A percentile compares a stretch with the other conserved stretches of the same genome.
These are phyloP conservation scores for Trichoderma afroharzianum DNA, from an alignment of 2,329 filamentous ascomycete genomes.

Conservation along the genomic window DNA sequence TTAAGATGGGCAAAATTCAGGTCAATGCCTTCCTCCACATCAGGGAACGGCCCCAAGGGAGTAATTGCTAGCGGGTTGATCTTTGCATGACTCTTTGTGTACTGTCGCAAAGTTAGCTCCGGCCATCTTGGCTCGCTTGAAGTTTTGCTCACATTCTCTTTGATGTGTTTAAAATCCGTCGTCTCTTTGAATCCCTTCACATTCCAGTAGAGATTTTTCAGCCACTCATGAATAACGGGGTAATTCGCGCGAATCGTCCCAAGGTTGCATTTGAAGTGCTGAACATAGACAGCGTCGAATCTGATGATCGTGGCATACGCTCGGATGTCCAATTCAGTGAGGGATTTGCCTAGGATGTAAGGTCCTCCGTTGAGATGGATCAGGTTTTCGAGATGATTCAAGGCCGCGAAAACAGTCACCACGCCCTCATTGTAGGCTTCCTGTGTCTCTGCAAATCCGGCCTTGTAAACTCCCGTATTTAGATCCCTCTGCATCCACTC, in stretches of 20 bases:
- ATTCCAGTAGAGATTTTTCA: slow-evolving; percentile 70
- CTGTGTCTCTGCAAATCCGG: slow-evolving; percentile 64
- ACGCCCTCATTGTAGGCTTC: slow-evolving; percentile 62
- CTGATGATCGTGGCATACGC: slow-evolving; percentile 62
- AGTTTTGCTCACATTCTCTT: slow-evolving; percentile 46
- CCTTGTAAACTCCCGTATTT: slow-evolving; percentile 49
- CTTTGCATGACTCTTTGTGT: slow-evolving; percentile 27
- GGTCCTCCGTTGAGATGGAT: slow-evolving; percentile 44
- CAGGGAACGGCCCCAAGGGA: slow-evolving; percentile 26
- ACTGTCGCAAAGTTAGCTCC: slow-evolving; percentile 19
- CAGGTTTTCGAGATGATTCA: slow-evolving; percentile 61
- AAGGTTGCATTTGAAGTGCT: slow-evolving; percentile 63
- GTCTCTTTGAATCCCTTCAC: slow-evolving; percentile 45
- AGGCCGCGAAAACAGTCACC: slow-evolving; percentile 57
- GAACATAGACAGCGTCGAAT: slow-evolving; percentile 66
- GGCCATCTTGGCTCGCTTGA: neutral
- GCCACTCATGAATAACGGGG: slow-evolving; percentile 64
- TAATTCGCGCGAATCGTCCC: slow-evolving; percentile 62
- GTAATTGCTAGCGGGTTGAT: slow-evolving; percentile 29
- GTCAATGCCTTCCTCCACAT: slow-evolving; percentile 24
- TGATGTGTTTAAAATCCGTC: slow-evolving; percentile 65
- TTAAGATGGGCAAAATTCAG: slow-evolving; percentile 23
- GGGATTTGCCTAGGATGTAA: slow-evolving; percentile 59
- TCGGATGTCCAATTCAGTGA: slow-evolving; percentile 68
- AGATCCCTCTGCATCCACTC: slow-evolving; percentile 60